A percentile compares a stretch with the other conserved stretches of the same genome.
phyloP scores from a whole-genome alignment of 78 protist species.

The Dictyostelium discoideum region DNA sequence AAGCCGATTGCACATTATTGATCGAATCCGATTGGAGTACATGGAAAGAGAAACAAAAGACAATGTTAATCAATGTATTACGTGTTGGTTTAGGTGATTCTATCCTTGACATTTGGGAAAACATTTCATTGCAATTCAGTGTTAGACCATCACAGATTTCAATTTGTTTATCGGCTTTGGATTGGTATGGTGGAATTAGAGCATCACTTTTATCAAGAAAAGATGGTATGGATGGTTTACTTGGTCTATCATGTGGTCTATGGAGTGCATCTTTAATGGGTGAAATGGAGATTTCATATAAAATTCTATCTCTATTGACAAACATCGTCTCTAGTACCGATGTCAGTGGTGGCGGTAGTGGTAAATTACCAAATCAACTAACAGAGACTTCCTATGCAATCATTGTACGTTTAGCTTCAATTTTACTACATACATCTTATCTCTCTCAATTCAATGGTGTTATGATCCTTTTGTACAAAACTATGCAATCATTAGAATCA shows the following conservation, averaged over 20 bases:
- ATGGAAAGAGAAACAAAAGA: slow-evolving; percentile 20
- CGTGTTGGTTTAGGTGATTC: slow-evolving; percentile 13
- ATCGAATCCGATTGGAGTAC: slow-evolving; percentile 3
- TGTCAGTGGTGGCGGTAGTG: not conserved
- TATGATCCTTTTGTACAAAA: slow-evolving; percentile 7
- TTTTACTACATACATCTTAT: slow-evolving; percentile 42
- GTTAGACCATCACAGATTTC: not conserved
- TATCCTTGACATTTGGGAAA: slow-evolving; percentile 34
- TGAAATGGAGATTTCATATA: slow-evolving; percentile 17
- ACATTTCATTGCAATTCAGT: slow-evolving; percentile 7
- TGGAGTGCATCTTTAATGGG: slow-evolving; percentile 31
- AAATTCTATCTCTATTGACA: not conserved
- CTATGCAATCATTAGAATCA: slow-evolving; percentile 15
- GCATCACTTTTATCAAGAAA: slow-evolving; percentile 5
- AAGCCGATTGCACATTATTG: not conserved
- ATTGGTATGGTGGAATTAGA: slow-evolving; percentile 47
- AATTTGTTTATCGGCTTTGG: slow-evolving; percentile 10
- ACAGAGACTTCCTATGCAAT: slow-evolving; percentile 67
- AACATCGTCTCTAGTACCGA: not conserved
- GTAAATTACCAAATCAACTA: not conserved
- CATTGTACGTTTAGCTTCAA: slow-evolving; percentile 34
- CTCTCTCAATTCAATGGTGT: slow-evolving; percentile 36
- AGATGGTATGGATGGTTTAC: slow-evolving; percentile 73
- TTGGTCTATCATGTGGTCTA: slow-evolving; percentile 62
- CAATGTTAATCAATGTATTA: not conserved